phyloP scores from a whole-genome alignment of 495 filamentous ascomycete species.

The Hypoxylon intermedium region DNA sequence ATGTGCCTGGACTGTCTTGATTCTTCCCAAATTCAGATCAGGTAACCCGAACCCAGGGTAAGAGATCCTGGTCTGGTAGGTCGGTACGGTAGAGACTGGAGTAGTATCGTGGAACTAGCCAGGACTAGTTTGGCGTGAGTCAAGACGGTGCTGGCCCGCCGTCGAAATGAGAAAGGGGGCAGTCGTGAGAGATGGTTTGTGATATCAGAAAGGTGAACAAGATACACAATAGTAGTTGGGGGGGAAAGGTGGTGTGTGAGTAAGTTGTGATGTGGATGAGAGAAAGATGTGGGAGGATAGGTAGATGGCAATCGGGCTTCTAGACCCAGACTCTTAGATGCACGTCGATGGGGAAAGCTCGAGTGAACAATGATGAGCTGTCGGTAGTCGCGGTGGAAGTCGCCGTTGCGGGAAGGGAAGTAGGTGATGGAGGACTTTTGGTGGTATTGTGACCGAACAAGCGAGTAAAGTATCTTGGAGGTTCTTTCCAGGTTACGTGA shows the following conservation, averaged over 20 bases:
- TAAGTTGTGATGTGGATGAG: constrained; percentile 1
- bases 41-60: constrained; percentile 40
- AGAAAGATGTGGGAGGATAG: constrained; percentile 22
- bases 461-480: constrained; percentile 21
- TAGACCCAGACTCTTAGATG: constrained; percentile 33
- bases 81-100: constrained; percentile 38
- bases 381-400: constrained; percentile 39
- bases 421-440: constrained; percentile 24
- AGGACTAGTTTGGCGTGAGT: constrained; percentile 7
- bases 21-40: constrained; percentile 34
- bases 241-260: constrained; percentile 28
- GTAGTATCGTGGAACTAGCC: constrained; percentile 26
- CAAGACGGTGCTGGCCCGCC: constrained; percentile 11
- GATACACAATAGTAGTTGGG: constrained; percentile 12
- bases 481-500: constrained; percentile 33
- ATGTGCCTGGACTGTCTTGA: constrained; percentile 30
- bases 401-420: constrained; percentile 22
- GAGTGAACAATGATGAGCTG: constrained; percentile 33
- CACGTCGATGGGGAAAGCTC: constrained; percentile 35
- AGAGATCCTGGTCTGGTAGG: constrained; percentile 29
- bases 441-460: constrained; percentile 25
- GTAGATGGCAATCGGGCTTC: constrained; percentile 30
- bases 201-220: too few relatives aligned
- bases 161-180: background rate
- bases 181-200: background rate